Base-by-base conservation (phyloP, 2,329 filamentous ascomycete species). In the Pseudocercospora vitis region DNA sequence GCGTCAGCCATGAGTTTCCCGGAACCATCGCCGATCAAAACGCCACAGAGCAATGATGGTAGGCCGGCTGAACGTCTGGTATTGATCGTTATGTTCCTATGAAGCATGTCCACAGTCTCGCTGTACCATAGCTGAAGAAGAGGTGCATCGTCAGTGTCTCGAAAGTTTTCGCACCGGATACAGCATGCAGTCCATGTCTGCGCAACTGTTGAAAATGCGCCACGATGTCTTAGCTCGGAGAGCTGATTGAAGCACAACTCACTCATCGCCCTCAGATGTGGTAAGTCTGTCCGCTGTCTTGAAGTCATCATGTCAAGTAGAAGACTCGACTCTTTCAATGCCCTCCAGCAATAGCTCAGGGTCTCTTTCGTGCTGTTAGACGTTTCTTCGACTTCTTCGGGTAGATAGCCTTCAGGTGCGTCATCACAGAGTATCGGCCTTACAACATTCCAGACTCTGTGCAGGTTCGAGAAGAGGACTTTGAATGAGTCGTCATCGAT, bases 41-140 rank as follows among this genome's bases (percentile, higher is more conserved):
- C 84, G 0, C 89, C 91, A 1, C 87, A 87, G 48, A 97, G 84
- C 58, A 97, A 79, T 7, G 89, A 87, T 0, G 94, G 94, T 39
- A 99, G 86, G 14, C 94, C 94, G 7, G 94, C 94, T 1, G 94
- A 99, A 57, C 95, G 81, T 50, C 94, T 81, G 2, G 95, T 99
- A 26, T 85, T 78, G 4, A 90, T 91, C 0, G 88, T 89, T 2
- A 83, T 83, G 66, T 94, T 88, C 21, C 82, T 82, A n/a, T 57
- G 55, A 12, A 70, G 59, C 44, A 68, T 65, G 12, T 42, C 45
- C 4, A 69, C 23, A 5, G 64, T 57, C 29, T 58, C 48, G 9
- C 70, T 73, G 67, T 95, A 95, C 89, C 89, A 96, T 5, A 68
- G 64, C 7, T 80, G 70, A 2, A 91, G 80, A 6, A 16, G 88